These are phyloP conservation scores for Ustilago trichophora DNA, from an alignment of 1,284 basidiomycete species.

Conservation along the genomic window DNA sequence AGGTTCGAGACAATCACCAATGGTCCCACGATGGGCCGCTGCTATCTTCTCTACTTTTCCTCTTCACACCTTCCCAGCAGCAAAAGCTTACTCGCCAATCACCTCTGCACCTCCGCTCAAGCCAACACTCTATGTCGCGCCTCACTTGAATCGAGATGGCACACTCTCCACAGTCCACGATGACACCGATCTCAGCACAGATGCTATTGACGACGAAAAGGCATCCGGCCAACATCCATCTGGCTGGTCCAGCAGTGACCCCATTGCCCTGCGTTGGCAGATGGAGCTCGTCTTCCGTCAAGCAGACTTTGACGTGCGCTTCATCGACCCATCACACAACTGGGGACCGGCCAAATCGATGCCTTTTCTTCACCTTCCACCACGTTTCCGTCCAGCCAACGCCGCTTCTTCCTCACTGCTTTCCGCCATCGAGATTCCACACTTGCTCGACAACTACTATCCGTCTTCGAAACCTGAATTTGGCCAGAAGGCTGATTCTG, in stretches of 20 bases:
- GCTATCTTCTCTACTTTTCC: constrained; percentile 47
- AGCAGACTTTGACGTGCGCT: constrained; percentile 41
- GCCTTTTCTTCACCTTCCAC: constrained; percentile 53
- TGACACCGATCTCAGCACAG: background rate
- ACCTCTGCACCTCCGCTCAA: constrained; percentile 17
- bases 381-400: constrained; percentile 12
- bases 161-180: constrained; percentile 12
- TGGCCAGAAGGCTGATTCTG: constrained; percentile 18
- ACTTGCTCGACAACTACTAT: constrained; percentile 50
- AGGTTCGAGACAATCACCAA: no score
- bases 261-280: constrained; percentile 58
- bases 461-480: constrained; percentile 41
- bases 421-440: constrained; percentile 24
- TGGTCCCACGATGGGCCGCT: constrained; percentile 37
- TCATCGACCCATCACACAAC: constrained; percentile 44
- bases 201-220: constrained; percentile 13
- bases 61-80: constrained; percentile 35
- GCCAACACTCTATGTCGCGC: constrained; percentile 45
- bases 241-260: constrained; percentile 58
- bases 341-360: constrained; percentile 52
- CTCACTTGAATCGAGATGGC: constrained; percentile 37
- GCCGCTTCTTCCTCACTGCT: constrained; percentile 28
- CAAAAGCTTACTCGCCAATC: constrained; percentile 19
- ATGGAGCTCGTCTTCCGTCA: constrained; percentile 53
- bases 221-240: background rate